Percentiles rank a stretch among this genome's conserved stretches.
phyloP scores from a whole-genome alignment of 148 eudicot genomes.

The Gaultheria prostrata region DNA sequence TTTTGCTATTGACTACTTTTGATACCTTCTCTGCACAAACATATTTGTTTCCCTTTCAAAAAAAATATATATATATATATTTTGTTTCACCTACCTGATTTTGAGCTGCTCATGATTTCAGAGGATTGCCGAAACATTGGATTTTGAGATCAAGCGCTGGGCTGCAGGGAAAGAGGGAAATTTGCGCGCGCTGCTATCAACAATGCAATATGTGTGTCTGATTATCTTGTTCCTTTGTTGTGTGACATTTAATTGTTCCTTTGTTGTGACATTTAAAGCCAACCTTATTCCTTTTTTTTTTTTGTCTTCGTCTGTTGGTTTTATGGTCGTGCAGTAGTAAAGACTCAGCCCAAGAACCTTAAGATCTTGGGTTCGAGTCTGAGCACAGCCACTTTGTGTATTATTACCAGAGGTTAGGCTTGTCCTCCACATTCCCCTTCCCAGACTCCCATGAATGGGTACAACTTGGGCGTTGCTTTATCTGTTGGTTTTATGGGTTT shows the following conservation, averaged over 20 bases:
- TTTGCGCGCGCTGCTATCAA: conserved; percentile 68
- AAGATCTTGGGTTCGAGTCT: no score
- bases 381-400: no score
- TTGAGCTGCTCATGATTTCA: conserved; percentile 23
- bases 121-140: conserved; percentile 61
- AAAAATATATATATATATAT: neutral
- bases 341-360: no score
- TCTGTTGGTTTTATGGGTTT: neutral
- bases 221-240: conserved; percentile 8
- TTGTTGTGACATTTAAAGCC: conserved; percentile 4
- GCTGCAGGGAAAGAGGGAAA: conserved; percentile 73
- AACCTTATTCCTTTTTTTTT: neutral
- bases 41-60: neutral
- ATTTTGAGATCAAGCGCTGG: conserved; percentile 69
- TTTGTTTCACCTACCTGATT: conserved; percentile 14
- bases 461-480: no score
- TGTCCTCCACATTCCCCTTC: no score
- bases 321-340: no score
- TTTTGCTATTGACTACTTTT: neutral
- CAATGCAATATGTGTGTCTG: conserved; percentile 63
- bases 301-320: neutral
- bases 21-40: neutral
- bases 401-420: no score
- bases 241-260: neutral
- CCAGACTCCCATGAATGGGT: no score